Base-by-base conservation (phyloP, 2,329 filamentous ascomycete genomes). In the Ophiostoma quercus region DNA sequence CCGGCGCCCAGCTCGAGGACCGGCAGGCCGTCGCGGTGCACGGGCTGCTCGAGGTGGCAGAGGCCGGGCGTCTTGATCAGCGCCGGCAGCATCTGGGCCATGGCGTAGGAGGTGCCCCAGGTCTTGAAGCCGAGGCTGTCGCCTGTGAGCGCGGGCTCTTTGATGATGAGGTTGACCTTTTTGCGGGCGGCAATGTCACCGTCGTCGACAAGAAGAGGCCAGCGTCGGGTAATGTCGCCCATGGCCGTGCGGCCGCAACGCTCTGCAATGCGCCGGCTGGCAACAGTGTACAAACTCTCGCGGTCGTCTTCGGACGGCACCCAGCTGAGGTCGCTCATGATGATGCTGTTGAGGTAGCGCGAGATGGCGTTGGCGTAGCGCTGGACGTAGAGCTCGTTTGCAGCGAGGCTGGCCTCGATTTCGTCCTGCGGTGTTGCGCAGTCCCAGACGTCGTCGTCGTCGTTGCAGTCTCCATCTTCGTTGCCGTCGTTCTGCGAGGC, bases 91-190 rank as follows among this genome's bases (percentile, higher is more conserved):
- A 91, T 87, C 74, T 87, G 90, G 0, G 94, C 90, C 4, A 98
- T 87, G 1, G 96, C 85, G 76, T 93, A 96, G 0, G 93, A 94
- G 0, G 93, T 94, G 0, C 91, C 92, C 95, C 95, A 98, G 0
- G 95, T 99, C 79, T 99, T 98, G 78, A 96, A 84, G 1, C 95
- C 95, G 22, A 98, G 83, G 71, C 92, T 91, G 78, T 97, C 94
- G 7, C 91, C 91, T 0, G 92, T 96, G 70, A 98, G 82, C 0
- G 93, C 89, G 1, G 95, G 95, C 77, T 99, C 95, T 70, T 92
- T 86, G 54, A 99, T 87, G 47, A 85, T 84, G 67, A 99, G 82
- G 65, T 89, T 84, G 74, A 93, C 84, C 1, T n/a, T 34, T n/a
- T 67, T 41, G 6, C 43, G n/a, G 25, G 22, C 32, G 19, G 25